Percentiles rank a stretch among this genome's conserved stretches.
phyloP scores from a whole-genome alignment of 2,329 filamentous ascomycete genomes.

The Fusarium sp. region DNA sequence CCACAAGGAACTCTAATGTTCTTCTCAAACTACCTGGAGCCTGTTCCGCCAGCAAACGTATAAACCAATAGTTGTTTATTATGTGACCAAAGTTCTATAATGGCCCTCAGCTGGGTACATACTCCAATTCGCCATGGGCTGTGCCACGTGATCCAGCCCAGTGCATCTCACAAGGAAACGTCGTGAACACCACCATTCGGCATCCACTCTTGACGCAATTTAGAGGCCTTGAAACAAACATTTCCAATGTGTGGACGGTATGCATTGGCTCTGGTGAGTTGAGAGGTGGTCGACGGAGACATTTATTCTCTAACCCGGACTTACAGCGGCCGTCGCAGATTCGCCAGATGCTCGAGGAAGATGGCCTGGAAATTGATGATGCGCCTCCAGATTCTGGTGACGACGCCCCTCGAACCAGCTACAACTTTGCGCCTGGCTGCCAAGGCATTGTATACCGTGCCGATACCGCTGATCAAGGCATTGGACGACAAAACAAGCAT shows the following conservation, averaged over 20 bases:
- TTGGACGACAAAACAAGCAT: constrained; percentile 49
- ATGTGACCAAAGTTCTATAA: no score
- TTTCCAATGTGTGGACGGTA: constrained; percentile 51
- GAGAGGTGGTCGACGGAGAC: no score
- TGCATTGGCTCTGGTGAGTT: constrained; percentile 47
- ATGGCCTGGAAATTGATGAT: constrained; percentile 77
- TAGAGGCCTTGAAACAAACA: not conserved
- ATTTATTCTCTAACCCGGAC: not conserved
- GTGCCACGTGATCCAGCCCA: constrained; percentile 13
- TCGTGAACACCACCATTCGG: constrained; percentile 8
- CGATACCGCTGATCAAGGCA: constrained; percentile 70
- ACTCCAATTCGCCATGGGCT: constrained; percentile 6
- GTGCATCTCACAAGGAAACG: not conserved
- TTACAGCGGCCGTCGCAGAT: constrained; percentile 78
- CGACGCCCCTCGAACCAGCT: constrained; percentile 72
- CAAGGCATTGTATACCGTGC: constrained; percentile 87
- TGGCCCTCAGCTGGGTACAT: no score
- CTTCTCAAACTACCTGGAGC: no score
- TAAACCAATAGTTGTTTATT: no score
- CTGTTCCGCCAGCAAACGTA: no score
- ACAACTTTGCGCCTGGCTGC: constrained; percentile 93
- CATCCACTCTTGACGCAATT: not conserved
- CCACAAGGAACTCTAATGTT: constrained; percentile 9
- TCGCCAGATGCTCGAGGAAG: constrained; percentile 74
- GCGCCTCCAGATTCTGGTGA: constrained; percentile 75